Evolutionary conservation across 805 yeast genomes (phyloP).

Genomic region (Ascoidea asiatica): DNA sequence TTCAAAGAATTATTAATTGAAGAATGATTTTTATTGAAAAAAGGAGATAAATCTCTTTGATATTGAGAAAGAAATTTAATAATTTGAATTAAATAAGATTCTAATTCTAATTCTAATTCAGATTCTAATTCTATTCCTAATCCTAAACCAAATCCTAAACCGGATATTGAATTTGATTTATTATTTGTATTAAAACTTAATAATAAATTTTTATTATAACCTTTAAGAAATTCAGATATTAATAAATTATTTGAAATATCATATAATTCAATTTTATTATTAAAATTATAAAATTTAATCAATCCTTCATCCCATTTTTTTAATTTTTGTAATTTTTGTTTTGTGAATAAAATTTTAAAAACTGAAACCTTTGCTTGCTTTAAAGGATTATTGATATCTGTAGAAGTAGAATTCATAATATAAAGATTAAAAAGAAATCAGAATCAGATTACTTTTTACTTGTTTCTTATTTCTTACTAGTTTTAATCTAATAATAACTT

Average conservation of each 20-base stretch:
- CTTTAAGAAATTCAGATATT: constrained; percentile 22
- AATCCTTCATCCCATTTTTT: constrained; percentile 42
- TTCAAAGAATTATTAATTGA: neutral
- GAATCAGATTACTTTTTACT: no score
- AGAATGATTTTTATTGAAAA: no score
- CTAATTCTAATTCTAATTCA: neutral
- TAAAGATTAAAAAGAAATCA: no score
- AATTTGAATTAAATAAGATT: constrained; percentile 18
- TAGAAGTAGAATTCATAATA: no score
- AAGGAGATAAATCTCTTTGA: neutral
- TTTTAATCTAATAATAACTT: no score
- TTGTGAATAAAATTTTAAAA: constrained; percentile 31
- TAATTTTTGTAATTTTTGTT: constrained; percentile 28
- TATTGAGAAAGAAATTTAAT: constrained; percentile 13
- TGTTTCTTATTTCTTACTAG: no score
- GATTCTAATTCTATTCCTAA: neutral
- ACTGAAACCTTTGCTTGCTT: constrained; percentile 30
- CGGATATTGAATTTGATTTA: neutral
- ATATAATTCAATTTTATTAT: constrained; percentile 30
- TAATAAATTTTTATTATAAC: constrained; percentile 25
- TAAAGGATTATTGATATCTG: constrained; percentile 6
- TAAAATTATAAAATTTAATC: constrained; percentile 30
- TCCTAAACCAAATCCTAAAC: no score
- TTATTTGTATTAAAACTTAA: constrained; percentile 7
- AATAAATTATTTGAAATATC: constrained; percentile 19